A percentile compares a stretch with the other conserved stretches of the same genome.
These are phyloP conservation scores for Scheffersomyces quercinus DNA, from an alignment of 1,139 yeast genomes.

Conservation along the genomic window DNA sequence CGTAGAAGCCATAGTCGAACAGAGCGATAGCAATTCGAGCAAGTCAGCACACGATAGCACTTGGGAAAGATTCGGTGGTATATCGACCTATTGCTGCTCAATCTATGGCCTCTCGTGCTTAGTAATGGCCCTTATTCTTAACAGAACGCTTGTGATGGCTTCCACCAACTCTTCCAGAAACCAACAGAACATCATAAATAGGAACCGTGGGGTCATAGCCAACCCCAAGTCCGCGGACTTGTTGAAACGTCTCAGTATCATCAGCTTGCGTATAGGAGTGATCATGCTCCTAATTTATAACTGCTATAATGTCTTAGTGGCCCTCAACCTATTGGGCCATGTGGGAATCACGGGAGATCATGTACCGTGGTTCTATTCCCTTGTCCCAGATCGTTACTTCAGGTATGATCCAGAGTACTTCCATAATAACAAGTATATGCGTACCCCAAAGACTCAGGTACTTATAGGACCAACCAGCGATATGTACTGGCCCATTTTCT, in stretches of 20 bases:
- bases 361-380: conserved; percentile 12
- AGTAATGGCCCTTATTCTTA: conserved; percentile 63
- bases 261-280: conserved; percentile 35
- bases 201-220: conserved; percentile 7
- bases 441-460: conserved; percentile 31
- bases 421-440: conserved; percentile 31
- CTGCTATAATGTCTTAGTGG: conserved; percentile 36
- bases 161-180: conserved; percentile 47
- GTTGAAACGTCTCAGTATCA: conserved; percentile 21
- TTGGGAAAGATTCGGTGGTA: conserved; percentile 19
- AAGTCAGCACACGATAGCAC: conserved; percentile 5
- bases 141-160: conserved; percentile 68
- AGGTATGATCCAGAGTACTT: conserved; percentile 34
- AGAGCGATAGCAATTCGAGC: conserved; percentile 13
- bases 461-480: conserved; percentile 54
- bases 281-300: conserved; percentile 34
- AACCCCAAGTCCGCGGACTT: conserved; percentile 18
- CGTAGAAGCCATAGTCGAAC: conserved; percentile 26
- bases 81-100: conserved; percentile 35
- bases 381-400: conserved; percentile 24
- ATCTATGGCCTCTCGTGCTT: conserved; percentile 47
- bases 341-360: conserved; percentile 20
- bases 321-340: conserved; percentile 31
- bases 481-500: conserved; percentile 64
- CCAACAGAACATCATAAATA: conserved; percentile 13